These are phyloP conservation scores for Phlyctochytrium planicorne DNA, from an alignment of 192 early-diverging fungal genomes.

Conservation along the genomic window DNA sequence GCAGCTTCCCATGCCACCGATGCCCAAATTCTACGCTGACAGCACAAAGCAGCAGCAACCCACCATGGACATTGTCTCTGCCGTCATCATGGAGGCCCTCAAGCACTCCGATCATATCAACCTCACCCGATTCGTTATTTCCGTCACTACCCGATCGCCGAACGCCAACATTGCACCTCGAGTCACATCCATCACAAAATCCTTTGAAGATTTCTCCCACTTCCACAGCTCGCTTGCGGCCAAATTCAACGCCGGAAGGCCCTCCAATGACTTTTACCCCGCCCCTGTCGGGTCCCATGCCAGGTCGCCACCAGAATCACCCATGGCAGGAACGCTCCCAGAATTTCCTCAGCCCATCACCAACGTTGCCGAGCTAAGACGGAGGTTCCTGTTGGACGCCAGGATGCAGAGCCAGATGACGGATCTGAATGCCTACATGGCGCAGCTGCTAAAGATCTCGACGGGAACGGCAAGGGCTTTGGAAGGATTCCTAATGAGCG, in stretches of 20 bases:
- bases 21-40: background rate
- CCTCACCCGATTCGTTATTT: background rate
- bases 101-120: background rate
- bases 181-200: background rate
- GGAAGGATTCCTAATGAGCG: background rate
- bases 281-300: background rate
- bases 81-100: background rate
- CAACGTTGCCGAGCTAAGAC: background rate
- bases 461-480: background rate
- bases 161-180: background rate
- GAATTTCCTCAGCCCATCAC: background rate
- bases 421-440: background rate
- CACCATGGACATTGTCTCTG: background rate
- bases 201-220: background rate
- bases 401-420: background rate
- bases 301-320: background rate
- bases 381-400: background rate
- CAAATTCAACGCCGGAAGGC: too few species aligned
- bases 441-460: background rate
- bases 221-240: background rate
- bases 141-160: background rate
- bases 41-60: background rate
- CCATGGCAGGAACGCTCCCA: background rate
- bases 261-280: background rate
- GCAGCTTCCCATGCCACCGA: background rate